Percentiles rank a stretch among this genome's conserved stretches.
Evolutionary conservation across 176 grass and related monocot genomes (phyloP).

Genomic region (Oropetium thomaeum): DNA sequence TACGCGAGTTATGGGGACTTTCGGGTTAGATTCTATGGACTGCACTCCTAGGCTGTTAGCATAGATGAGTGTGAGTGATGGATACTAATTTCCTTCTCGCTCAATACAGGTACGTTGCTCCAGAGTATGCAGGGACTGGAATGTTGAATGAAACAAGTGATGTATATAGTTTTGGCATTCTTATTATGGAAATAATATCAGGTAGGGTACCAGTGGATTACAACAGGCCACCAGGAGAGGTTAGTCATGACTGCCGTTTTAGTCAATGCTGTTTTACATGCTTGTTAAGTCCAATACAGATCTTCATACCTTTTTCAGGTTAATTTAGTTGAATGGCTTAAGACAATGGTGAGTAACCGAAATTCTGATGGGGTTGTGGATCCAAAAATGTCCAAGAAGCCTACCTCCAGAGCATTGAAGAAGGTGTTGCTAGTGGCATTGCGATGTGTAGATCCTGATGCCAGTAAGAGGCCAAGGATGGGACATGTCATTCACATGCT

Average conservation of each 20-base stretch:
- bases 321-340: constrained; percentile 95
- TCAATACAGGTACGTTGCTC: constrained; percentile 78
- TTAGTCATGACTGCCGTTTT: constrained; percentile 20
- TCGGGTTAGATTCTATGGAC: constrained; percentile 55
- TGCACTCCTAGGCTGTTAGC: background rate
- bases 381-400: constrained; percentile 78
- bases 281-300: background rate
- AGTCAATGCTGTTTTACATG: background rate
- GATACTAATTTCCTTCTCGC: constrained; percentile 11
- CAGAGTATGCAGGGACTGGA: constrained; percentile 93
- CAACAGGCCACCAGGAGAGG: constrained; percentile 86
- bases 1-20: constrained; percentile 98
- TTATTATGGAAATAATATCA: constrained; percentile 94
- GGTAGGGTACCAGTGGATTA: constrained; percentile 88
- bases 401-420: constrained; percentile 76
- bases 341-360: constrained; percentile 77
- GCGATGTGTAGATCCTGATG: constrained; percentile 89
- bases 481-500: constrained; percentile 96
- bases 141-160: constrained; percentile 98
- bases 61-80: background rate
- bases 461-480: constrained; percentile 83
- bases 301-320: constrained; percentile 42
- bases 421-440: constrained; percentile 83
- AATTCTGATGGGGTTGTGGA: constrained; percentile 86
- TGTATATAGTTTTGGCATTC: constrained; percentile 97